These are phyloP conservation scores for Globisporangium heterothallicum DNA, from an alignment of 352 stramenopile genomes.

Conservation along the genomic window DNA sequence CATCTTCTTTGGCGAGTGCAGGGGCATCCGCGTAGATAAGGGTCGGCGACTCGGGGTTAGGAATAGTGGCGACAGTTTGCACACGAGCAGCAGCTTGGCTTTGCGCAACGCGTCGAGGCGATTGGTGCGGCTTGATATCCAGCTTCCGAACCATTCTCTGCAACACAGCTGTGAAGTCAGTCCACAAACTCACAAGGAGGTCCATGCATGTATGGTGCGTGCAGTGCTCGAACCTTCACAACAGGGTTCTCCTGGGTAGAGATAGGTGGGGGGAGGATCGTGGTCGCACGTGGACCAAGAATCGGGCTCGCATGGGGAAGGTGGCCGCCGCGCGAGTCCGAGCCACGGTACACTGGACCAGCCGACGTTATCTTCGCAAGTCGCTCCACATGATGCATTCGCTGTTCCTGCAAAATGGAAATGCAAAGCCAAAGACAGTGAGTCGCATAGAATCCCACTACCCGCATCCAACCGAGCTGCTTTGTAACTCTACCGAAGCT, in stretches of 20 bases:
- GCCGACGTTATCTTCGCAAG: conserved; percentile 61
- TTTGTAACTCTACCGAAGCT: conserved; percentile 10
- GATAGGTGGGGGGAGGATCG: conserved; percentile 13
- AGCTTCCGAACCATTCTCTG: conserved; percentile 50
- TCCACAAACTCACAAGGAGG: neutral
- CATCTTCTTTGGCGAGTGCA: conserved; percentile 15
- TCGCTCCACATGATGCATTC: conserved; percentile 28
- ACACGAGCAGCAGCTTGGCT: conserved; percentile 10
- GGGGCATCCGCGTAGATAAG: conserved; percentile 23
- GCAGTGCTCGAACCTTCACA: conserved; percentile 29
- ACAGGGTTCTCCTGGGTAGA: conserved; percentile 19
- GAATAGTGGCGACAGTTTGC: conserved; percentile 4
- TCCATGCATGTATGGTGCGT: neutral
- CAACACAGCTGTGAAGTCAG: neutral
- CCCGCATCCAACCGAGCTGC: neutral
- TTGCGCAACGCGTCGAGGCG: conserved; percentile 45
- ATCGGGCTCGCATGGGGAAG: conserved; percentile 36
- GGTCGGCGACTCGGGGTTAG: conserved; percentile 18
- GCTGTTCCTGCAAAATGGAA: conserved; percentile 14
- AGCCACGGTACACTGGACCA: conserved; percentile 28
- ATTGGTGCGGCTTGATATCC: conserved; percentile 77
- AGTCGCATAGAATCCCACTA: too few relatives aligned
- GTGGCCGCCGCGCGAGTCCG: conserved; percentile 10
- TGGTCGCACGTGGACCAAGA: conserved; percentile 35
- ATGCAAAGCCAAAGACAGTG: neutral